Evolutionary conservation across 2,329 filamentous ascomycete species (phyloP).

Genomic region (Keithomyces neogunnii): DNA sequence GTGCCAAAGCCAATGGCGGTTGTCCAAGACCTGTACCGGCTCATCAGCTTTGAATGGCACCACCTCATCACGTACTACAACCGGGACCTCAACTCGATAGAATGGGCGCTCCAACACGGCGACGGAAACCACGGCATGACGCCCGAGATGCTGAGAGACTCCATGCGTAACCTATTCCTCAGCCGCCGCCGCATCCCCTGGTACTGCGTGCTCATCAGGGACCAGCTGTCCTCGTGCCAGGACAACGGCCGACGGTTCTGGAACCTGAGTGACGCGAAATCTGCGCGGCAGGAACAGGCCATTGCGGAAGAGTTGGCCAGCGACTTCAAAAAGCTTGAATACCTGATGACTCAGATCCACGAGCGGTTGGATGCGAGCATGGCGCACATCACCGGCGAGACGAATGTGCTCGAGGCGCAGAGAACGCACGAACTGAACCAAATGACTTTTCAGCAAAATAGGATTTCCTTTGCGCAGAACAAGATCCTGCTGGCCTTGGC

Average conservation of each 20-base stretch:
- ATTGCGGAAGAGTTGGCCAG: neutral
- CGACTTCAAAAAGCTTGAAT: conserved; percentile 4
- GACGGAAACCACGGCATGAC: neutral
- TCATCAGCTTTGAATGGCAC: conserved; percentile 5
- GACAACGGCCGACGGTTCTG: conserved; percentile 2
- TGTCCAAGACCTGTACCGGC: neutral
- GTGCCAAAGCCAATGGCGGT: neutral
- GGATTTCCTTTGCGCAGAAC: conserved; percentile 5
- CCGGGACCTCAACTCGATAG: conserved; percentile 9
- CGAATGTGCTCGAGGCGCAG: conserved; percentile 8
- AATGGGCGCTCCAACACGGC: conserved; percentile 8
- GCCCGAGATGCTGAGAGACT: conserved; percentile 2
- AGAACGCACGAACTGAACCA: conserved; percentile 4
- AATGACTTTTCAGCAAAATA: conserved; percentile 1
- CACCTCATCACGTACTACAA: conserved; percentile 7
- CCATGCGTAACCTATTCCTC: conserved; percentile 9
- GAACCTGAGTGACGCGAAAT: conserved; percentile 1
- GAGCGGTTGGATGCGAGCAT: conserved; percentile 7
- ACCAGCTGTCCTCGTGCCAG: conserved; percentile 1
- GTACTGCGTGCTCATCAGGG: conserved; percentile 4
- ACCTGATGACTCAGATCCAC: conserved; percentile 5
- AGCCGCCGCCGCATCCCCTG: conserved; percentile 5
- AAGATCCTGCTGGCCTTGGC: conserved; percentile 8
- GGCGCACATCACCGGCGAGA: conserved; percentile 9
- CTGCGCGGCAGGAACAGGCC: neutral